phyloP scores from a whole-genome alignment of 768 basidiomycete species.

The Tylopilus felleus region DNA sequence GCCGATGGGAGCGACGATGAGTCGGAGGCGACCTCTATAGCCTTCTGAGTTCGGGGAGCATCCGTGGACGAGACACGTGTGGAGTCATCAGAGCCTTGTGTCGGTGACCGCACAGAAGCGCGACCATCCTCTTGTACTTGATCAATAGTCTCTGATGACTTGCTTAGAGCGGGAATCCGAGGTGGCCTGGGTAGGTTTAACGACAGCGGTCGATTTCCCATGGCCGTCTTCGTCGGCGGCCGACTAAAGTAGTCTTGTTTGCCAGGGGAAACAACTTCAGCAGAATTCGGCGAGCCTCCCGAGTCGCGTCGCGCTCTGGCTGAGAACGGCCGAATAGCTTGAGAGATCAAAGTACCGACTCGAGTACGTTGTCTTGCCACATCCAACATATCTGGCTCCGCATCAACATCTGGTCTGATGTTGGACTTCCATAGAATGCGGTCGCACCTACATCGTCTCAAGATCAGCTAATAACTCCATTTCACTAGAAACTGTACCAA shows the following conservation, averaged over 20 bases:
- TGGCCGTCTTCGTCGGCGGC: conserved; percentile 9
- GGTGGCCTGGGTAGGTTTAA: conserved; percentile 21
- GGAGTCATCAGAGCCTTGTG: conserved; percentile 12
- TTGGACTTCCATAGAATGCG: conserved; percentile 82
- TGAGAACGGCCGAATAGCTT: conserved; percentile 49
- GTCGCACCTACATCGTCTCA: conserved; percentile 60
- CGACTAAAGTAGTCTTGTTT: conserved; percentile 26
- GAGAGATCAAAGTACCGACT: conserved; percentile 52
- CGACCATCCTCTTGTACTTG: not conserved
- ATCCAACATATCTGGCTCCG: conserved; percentile 35
- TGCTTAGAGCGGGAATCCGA: conserved; percentile 13
- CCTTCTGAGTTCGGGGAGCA: conserved; percentile 1
- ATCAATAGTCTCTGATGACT: conserved; percentile 31
- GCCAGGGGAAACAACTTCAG: conserved; percentile 16
- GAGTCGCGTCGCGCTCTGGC: conserved; percentile 38
- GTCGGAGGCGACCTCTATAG: conserved; percentile 7
- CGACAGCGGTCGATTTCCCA: conserved; percentile 18
- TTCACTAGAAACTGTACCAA: conserved; percentile 31
- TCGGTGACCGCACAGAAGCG: conserved; percentile 7
- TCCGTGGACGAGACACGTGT: conserved; percentile 17
- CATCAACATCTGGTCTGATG: conserved; percentile 44
- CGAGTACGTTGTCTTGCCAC: conserved; percentile 39
- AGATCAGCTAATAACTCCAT: conserved; percentile 1
- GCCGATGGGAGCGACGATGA: conserved; percentile 13
- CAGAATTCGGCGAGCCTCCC: conserved; percentile 27